Percentiles rank a stretch among this genome's conserved stretches.
Conservation (phyloP, 352 stramenopile genomes). For the Pilasporangium apinafurcum region DNA sequence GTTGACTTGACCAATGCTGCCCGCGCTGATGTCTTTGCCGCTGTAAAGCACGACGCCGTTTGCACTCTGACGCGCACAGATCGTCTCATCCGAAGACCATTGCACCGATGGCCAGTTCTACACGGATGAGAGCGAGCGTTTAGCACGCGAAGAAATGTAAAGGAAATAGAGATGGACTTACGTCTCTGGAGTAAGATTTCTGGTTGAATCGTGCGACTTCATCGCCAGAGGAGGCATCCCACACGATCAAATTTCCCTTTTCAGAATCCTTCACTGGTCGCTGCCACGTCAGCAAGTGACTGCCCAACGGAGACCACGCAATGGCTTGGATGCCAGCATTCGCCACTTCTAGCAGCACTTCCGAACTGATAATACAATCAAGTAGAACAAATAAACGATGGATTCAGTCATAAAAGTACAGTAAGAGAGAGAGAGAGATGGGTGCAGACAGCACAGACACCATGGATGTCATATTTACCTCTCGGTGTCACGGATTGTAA, state of each 20-base stretch:
- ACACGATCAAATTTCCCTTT: slow-evolving; percentile 80
- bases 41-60: slow-evolving; percentile 81
- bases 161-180: slow-evolving; percentile 16
- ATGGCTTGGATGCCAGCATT: slow-evolving; percentile 75
- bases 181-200: slow-evolving; percentile 78
- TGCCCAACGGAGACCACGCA: slow-evolving; percentile 77
- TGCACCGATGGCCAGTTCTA: slow-evolving; percentile 88
- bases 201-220: slow-evolving; percentile 77
- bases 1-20: slow-evolving; percentile 63
- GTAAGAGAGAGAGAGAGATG: neutral
- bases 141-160: neutral
- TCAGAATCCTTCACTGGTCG: slow-evolving; percentile 69
- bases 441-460: neutral
- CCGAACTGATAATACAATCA: slow-evolving; percentile 19
- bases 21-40: slow-evolving; percentile 45
- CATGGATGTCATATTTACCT: slow-evolving; percentile 23
- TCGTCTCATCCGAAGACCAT: slow-evolving; percentile 87
- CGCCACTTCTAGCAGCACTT: slow-evolving; percentile 47
- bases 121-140: neutral
- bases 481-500: slow-evolving; percentile 62
- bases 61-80: slow-evolving; percentile 68
- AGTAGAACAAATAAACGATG: neutral
- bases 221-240: slow-evolving; percentile 49
- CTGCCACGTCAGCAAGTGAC: slow-evolving; percentile 86
- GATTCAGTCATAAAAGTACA: neutral